phyloP scores from a whole-genome alignment of 1,284 basidiomycete species.

The Salmacisia buchloeana region DNA sequence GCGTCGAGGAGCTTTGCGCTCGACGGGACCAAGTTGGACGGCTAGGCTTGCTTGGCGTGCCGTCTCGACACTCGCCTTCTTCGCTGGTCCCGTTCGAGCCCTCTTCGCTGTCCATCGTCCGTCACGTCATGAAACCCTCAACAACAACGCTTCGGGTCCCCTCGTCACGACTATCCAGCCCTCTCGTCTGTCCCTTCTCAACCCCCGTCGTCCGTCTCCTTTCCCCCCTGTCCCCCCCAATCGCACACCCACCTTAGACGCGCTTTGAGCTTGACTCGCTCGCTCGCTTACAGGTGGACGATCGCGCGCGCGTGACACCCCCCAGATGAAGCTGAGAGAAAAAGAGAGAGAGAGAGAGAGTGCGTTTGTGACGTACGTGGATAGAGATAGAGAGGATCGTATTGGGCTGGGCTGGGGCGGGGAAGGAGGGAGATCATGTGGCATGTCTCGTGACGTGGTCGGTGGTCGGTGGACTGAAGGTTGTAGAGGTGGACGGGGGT shows the following conservation, averaged over 20 bases:
- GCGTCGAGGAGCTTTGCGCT: background rate
- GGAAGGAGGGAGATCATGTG: background rate
- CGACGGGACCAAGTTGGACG: slow-evolving; percentile 3
- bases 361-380: background rate
- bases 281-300: too few relatives aligned
- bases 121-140: too few relatives aligned
- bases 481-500: too few relatives aligned
- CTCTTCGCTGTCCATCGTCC: background rate
- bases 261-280: too few relatives aligned
- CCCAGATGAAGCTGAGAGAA: background rate
- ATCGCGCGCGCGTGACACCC: too few relatives aligned
- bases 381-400: background rate
- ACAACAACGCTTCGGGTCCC: too few relatives aligned
- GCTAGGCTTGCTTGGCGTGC: background rate
- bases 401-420: background rate
- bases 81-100: background rate
- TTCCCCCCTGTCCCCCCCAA: background rate
- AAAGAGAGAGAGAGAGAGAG: background rate
- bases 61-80: background rate
- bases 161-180: too few relatives aligned
- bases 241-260: background rate
- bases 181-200: too few relatives aligned
- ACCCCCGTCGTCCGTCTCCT: background rate
- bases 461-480: background rate
- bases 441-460: too few relatives aligned